Conservation (phyloP, 768 basidiomycete species). For the Multifurca ochricompacta region DNA sequence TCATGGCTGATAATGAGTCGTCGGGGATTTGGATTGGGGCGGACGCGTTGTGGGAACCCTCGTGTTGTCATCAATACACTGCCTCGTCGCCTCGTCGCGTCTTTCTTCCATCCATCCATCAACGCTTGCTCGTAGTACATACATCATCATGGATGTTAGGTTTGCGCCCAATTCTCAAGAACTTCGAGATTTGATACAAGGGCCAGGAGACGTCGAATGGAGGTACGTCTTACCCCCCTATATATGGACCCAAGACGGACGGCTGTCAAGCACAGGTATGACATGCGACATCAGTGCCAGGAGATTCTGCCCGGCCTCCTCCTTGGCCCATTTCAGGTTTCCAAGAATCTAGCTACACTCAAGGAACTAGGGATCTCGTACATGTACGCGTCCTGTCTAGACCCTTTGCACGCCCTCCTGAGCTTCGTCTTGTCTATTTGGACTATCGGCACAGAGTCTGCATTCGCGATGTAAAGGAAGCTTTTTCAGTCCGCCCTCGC, state of each 20-base stretch:
- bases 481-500: slow-evolving; percentile 81
- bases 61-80: neutral
- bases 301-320: slow-evolving; percentile 78
- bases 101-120: neutral
- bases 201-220: slow-evolving; percentile 81
- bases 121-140: neutral
- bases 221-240: slow-evolving; percentile 38
- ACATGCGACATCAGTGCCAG: slow-evolving; percentile 94
- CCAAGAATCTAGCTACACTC: slow-evolving; percentile 71
- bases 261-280: slow-evolving; percentile 48
- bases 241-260: neutral
- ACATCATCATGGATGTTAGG: neutral
- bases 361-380: slow-evolving; percentile 66
- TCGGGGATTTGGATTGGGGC: neutral
- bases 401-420: slow-evolving; percentile 6
- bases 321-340: slow-evolving; percentile 83
- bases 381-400: slow-evolving; percentile 42
- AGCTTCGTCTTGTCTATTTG: neutral
- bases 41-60: neutral
- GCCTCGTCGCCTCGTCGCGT: slow-evolving; percentile 4
- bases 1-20: slow-evolving; percentile 5
- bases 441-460: slow-evolving; percentile 50
- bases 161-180: slow-evolving; percentile 15
- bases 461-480: slow-evolving; percentile 83
- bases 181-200: slow-evolving; percentile 61